phyloP scores from a whole-genome alignment of 2,329 filamentous ascomycete genomes.

The Trichoderma hamatum region DNA sequence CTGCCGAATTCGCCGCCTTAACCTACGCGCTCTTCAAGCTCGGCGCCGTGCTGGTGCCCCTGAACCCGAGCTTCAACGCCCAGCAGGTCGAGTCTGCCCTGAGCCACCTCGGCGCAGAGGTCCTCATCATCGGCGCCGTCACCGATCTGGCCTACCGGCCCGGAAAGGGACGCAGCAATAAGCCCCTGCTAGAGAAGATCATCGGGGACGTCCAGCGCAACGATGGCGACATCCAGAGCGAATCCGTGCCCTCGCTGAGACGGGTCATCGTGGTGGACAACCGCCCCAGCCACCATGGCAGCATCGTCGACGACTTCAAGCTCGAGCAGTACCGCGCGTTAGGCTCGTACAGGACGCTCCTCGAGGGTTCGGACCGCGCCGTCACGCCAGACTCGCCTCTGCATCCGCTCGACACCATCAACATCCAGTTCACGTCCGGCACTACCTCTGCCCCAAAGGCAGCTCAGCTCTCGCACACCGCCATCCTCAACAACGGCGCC shows the following conservation, averaged over 20 bases:
- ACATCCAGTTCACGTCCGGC: conserved; percentile 97
- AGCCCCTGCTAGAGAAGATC: conserved; percentile 50
- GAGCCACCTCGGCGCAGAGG: conserved; percentile 69
- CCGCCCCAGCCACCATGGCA: conserved; percentile 54
- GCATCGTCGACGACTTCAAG: conserved; percentile 47
- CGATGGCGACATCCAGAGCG: conserved; percentile 30
- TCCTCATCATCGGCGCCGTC: conserved; percentile 84
- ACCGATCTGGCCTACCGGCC: conserved; percentile 76
- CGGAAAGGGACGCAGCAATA: conserved; percentile 56
- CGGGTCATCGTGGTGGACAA: conserved; percentile 82
- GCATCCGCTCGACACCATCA: conserved; percentile 71
- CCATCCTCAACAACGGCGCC: conserved; percentile 90
- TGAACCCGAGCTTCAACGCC: conserved; percentile 88
- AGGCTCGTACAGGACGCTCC: conserved; percentile 50
- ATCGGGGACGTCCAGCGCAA: conserved; percentile 42
- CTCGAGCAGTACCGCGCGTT: conserved; percentile 47
- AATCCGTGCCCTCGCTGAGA: conserved; percentile 67
- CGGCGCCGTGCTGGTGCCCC: conserved; percentile 88
- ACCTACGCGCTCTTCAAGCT: conserved; percentile 93
- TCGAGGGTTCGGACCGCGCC: conserved; percentile 37
- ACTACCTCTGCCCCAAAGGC: conserved; percentile 91
- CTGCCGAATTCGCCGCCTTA: conserved; percentile 77
- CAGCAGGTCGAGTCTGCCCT: conserved; percentile 78
- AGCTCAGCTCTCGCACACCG: conserved; percentile 80
- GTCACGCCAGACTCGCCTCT: conserved; percentile 53